These are phyloP conservation scores for Fonsecaea nubica DNA, from an alignment of 2,329 filamentous ascomycete species.

Conservation along the genomic window DNA sequence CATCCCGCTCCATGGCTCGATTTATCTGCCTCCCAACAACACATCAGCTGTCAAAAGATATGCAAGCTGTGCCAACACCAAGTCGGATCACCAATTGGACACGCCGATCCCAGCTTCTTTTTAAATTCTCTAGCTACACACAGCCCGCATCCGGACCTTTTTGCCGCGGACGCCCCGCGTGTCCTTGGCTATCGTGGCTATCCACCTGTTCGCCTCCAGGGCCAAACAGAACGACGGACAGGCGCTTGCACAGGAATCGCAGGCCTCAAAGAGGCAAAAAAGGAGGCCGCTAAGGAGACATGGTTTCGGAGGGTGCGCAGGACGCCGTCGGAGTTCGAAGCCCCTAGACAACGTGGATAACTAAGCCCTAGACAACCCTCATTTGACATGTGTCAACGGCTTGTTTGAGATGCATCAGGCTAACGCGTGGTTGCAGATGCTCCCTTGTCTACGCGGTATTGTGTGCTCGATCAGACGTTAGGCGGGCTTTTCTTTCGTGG, in stretches of 20 bases:
- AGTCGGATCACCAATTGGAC: background rate
- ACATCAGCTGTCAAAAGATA: background rate
- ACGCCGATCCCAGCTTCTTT: background rate
- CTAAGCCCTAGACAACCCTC: background rate
- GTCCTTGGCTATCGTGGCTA: background rate
- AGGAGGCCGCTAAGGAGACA: background rate
- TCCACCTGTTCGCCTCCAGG: background rate
- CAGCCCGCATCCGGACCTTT: background rate
- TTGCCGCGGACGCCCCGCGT: background rate
- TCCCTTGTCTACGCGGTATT: background rate
- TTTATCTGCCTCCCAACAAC: constrained; percentile 6
- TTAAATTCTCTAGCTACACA: background rate
- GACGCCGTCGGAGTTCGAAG: background rate
- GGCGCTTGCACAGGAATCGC: background rate
- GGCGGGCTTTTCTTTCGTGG: background rate
- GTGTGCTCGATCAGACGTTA: background rate
- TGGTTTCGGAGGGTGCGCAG: background rate
- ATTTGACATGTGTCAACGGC: constrained; percentile 1
- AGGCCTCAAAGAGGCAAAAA: background rate
- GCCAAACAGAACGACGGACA: background rate
- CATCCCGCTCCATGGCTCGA: background rate
- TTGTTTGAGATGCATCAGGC: background rate
- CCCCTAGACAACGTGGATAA: background rate
- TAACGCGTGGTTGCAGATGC: background rate
- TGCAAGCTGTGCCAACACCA: background rate